A percentile compares a stretch with the other conserved stretches of the same genome.
phyloP scores from a whole-genome alignment of 192 early-diverging fungal species.

The Geranomyces variabilis region DNA sequence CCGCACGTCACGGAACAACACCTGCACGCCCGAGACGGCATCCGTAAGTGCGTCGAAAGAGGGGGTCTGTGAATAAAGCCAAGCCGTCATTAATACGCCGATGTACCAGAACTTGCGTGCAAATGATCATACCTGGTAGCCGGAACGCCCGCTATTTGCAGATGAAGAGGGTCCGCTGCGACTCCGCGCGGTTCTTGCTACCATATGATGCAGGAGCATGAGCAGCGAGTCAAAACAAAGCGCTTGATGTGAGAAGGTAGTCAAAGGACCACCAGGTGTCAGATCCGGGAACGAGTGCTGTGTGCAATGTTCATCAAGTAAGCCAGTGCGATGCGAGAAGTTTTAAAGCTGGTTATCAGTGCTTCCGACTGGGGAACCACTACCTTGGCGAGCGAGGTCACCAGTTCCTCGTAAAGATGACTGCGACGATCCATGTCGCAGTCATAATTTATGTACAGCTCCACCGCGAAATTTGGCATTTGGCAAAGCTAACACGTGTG shows the following conservation, averaged over 20 bases:
- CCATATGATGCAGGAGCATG: slow-evolving; percentile 71
- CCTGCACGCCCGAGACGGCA: not conserved
- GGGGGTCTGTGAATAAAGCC: not conserved
- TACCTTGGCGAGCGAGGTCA: slow-evolving; percentile 78
- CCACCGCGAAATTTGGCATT: slow-evolving; percentile 75
- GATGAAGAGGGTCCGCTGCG: not conserved
- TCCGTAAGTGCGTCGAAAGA: not conserved
- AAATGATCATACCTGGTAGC: not conserved
- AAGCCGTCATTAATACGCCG: not conserved
- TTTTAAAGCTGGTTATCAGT: too few relatives aligned
- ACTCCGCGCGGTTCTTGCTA: slow-evolving; percentile 51
- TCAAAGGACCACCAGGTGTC: slow-evolving; percentile 60
- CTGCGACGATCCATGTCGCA: slow-evolving; percentile 74
- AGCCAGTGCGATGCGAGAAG: not conserved
- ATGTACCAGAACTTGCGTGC: not conserved
- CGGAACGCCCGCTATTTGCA: not conserved
- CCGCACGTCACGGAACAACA: not conserved
- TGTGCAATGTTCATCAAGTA: not conserved
- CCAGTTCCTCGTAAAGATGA: slow-evolving; percentile 86
- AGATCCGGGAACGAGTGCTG: slow-evolving; percentile 74
- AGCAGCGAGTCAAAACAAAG: slow-evolving; percentile 76
- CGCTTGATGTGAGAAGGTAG: slow-evolving; percentile 57
- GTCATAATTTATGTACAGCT: slow-evolving; percentile 96
- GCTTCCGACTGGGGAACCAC: slow-evolving; percentile 15
- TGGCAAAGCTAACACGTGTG: slow-evolving; percentile 58